Evolutionary conservation across 1,139 yeast species (phyloP).

Genomic region (Scheffersomyces illinoinensis): DNA sequence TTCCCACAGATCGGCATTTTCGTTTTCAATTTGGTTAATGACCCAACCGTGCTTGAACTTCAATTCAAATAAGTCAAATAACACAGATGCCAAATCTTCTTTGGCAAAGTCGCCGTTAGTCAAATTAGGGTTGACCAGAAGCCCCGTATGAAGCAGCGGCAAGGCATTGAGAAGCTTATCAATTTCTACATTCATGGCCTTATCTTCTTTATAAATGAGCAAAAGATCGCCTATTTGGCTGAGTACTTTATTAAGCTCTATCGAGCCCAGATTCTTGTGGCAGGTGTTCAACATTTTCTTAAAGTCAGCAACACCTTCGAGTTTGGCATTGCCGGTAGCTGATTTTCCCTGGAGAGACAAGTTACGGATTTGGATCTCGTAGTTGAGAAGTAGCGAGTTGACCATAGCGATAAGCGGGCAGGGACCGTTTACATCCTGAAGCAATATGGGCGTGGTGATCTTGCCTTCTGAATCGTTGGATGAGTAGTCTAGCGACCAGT

Average conservation of each 20-base stretch:
- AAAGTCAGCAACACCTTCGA: conserved; percentile 18
- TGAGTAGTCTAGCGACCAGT: conserved; percentile 20
- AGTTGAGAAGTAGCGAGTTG: conserved; percentile 61
- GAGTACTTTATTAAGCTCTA: conserved; percentile 35
- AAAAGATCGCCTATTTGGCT: conserved; percentile 48
- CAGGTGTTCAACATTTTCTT: conserved; percentile 25
- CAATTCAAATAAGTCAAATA: conserved; percentile 43
- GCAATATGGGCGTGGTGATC: conserved; percentile 55
- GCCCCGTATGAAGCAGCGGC: conserved; percentile 71
- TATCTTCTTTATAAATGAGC: conserved; percentile 23
- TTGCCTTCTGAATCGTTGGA: conserved; percentile 17
- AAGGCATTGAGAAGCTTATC: conserved; percentile 48
- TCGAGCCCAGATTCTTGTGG: conserved; percentile 18
- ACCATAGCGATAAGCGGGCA: conserved; percentile 85
- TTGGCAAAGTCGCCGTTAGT: conserved; percentile 59
- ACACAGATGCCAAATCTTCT: conserved; percentile 30
- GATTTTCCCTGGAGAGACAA: conserved; percentile 10
- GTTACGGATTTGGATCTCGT: conserved; percentile 28
- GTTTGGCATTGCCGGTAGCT: conserved; percentile 7
- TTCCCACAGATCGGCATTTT: conserved; percentile 13
- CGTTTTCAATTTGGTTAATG: conserved; percentile 25
- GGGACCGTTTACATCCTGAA: conserved; percentile 85
- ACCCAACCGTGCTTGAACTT: conserved; percentile 56
- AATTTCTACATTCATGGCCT: conserved; percentile 19
- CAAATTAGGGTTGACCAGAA: conserved; percentile 72